phyloP scores from a whole-genome alignment of 768 basidiomycete species.

The Tylopilus felleus region DNA sequence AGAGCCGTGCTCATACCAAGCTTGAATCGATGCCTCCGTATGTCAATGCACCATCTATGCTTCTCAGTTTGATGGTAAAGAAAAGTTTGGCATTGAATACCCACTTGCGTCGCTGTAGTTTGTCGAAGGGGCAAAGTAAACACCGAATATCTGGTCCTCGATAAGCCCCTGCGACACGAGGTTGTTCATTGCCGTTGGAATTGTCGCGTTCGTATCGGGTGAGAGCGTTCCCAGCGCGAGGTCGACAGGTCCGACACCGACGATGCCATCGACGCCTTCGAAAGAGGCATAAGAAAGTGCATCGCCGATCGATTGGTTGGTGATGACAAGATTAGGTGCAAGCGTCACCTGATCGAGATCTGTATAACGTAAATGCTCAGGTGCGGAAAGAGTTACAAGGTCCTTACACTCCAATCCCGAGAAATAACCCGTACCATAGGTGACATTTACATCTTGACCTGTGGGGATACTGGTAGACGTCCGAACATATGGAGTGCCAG shows the following conservation, averaged over 20 bases:
- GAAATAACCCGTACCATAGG: constrained; percentile 14
- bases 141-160: constrained; percentile 13
- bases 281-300: constrained; percentile 15
- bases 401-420: constrained; percentile 36
- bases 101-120: constrained; percentile 16
- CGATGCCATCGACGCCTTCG: constrained; percentile 24
- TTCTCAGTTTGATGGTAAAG: not conserved
- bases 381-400: not conserved
- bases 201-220: not conserved
- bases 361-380: not conserved
- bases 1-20: constrained; percentile 8
- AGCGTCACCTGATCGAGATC: constrained; percentile 28
- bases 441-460: constrained; percentile 14
- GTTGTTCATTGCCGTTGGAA: constrained; percentile 28
- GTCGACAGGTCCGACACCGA: constrained; percentile 26
- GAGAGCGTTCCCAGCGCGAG: constrained; percentile 13
- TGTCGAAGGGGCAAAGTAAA: constrained; percentile 24
- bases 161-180: constrained; percentile 21
- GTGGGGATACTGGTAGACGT: constrained; percentile 26
- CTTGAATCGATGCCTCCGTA: constrained; percentile 23
- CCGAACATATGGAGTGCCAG: constrained; percentile 10
- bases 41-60: constrained; percentile 24
- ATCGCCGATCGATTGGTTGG: constrained; percentile 29
- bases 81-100: not conserved
- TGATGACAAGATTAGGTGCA: constrained; percentile 22